Evolutionary conservation across 2,329 filamentous ascomycete species (phyloP).

Genomic region (Stylonectria norvegica): DNA sequence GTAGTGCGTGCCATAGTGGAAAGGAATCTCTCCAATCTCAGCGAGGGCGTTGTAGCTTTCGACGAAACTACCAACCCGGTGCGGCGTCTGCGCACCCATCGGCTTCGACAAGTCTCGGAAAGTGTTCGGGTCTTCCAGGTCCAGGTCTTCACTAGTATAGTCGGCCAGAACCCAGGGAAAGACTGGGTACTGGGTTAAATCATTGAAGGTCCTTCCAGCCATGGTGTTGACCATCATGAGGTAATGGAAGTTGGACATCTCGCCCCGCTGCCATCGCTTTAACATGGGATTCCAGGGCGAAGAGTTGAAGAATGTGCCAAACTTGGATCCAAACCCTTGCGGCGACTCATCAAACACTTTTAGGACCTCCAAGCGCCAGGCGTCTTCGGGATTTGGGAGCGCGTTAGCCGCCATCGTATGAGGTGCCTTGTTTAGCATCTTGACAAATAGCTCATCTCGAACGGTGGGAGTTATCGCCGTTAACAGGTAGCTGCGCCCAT

Average conservation of each 20-base stretch:
- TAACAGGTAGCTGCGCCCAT: constrained; percentile 90
- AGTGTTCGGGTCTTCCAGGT: constrained; percentile 76
- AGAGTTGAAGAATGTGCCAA: constrained; percentile 87
- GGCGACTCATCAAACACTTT: constrained; percentile 60
- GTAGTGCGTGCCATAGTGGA: constrained; percentile 98
- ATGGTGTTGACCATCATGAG: constrained; percentile 98
- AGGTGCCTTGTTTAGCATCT: constrained; percentile 74
- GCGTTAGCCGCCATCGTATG: constrained; percentile 69
- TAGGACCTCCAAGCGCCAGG: constrained; percentile 86
- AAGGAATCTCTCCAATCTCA: constrained; percentile 89
- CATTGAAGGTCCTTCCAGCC: constrained; percentile 95
- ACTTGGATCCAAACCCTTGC: constrained; percentile 74
- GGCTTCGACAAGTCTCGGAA: constrained; percentile 93
- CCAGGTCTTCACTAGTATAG: constrained; percentile 89
- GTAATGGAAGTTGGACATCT: constrained; percentile 98
- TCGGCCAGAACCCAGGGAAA: constrained; percentile 97
- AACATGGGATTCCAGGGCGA: constrained; percentile 80
- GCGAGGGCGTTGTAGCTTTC: constrained; percentile 84
- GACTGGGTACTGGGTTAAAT: constrained; percentile 95
- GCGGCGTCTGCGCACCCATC: constrained; percentile 84
- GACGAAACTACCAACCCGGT: constrained; percentile 73
- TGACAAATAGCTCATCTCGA: constrained; percentile 77
- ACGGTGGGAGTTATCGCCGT: constrained; percentile 72
- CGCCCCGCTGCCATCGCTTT: constrained; percentile 85
- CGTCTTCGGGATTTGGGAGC: constrained; percentile 76